A percentile compares a stretch with the other conserved stretches of the same genome.
These are phyloP conservation scores for Aquilaria sinensis DNA, from an alignment of 345 rosid genomes.

Conservation along the genomic window DNA sequence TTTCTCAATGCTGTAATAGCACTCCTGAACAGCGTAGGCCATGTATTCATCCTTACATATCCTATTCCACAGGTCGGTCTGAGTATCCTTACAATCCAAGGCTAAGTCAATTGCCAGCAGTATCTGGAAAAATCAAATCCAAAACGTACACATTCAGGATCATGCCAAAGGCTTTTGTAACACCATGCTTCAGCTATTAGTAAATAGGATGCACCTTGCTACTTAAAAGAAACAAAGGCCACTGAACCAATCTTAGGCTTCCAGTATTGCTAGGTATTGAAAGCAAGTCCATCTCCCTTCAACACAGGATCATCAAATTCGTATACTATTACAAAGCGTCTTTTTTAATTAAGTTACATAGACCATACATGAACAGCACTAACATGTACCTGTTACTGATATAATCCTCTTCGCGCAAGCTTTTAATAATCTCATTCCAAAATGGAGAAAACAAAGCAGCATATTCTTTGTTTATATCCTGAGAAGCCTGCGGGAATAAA, in stretches of 20 bases:
- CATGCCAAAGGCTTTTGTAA: not conserved
- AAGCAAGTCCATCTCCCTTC: constrained; percentile 97
- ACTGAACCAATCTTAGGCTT: constrained; percentile 84
- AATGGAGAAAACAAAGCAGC: constrained; percentile 95
- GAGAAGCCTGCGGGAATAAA: constrained; percentile 50
- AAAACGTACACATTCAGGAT: constrained; percentile 12
- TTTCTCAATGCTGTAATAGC: constrained; percentile 81
- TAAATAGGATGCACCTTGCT: constrained; percentile 63
- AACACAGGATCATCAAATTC: constrained; percentile 9
- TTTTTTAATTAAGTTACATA: constrained; percentile 1
- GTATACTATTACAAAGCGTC: constrained; percentile 1
- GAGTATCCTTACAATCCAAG: constrained; percentile 81
- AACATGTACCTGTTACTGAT: constrained; percentile 70
- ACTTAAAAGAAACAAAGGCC: constrained; percentile 99
- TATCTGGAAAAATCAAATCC: constrained; percentile 45
- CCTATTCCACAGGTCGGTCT: constrained; percentile 68
- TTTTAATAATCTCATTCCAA: constrained; percentile 96
- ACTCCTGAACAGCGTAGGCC: constrained; percentile 96
- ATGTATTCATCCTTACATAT: constrained; percentile 91
- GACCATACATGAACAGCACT: constrained; percentile 10
- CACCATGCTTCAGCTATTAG: not conserved
- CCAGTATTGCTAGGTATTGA: constrained; percentile 91
- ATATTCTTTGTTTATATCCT: constrained; percentile 58
- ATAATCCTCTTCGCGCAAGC: constrained; percentile 96
- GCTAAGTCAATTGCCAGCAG: constrained; percentile 94